phyloP scores from a whole-genome alignment of 129 eudicot species.

The Flaveria linearis region DNA sequence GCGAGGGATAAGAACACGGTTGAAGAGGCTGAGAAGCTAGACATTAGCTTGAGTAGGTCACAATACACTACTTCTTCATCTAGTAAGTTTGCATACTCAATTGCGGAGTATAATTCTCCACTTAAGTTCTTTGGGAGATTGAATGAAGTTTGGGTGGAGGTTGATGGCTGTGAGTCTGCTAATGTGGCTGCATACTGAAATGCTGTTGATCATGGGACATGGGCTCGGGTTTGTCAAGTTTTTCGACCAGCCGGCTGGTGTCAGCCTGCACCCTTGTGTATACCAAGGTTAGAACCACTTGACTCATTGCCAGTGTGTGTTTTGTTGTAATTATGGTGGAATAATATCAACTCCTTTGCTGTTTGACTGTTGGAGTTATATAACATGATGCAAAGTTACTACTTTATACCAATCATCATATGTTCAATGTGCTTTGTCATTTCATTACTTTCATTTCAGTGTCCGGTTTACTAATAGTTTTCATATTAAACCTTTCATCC shows the following conservation, averaged over 20 bases:
- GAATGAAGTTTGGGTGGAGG: slow-evolving; percentile 89
- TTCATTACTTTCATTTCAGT: not conserved
- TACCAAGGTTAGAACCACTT: not conserved
- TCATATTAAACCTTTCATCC: not conserved
- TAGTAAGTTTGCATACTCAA: slow-evolving; percentile 70
- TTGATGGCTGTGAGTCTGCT: slow-evolving; percentile 58
- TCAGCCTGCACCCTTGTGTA: not conserved
- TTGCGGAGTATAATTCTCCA: slow-evolving; percentile 84
- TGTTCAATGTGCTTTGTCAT: not conserved
- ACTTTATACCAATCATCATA: slow-evolving; percentile 14
- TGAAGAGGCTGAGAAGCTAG: slow-evolving; percentile 70
- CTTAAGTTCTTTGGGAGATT: slow-evolving; percentile 59
- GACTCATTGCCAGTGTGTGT: not conserved
- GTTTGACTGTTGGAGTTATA: not conserved
- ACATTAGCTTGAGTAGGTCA: slow-evolving; percentile 69
- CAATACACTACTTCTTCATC: slow-evolving; percentile 57
- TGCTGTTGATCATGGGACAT: not conserved
- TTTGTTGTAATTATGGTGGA: slow-evolving; percentile 26
- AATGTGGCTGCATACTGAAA: slow-evolving; percentile 53
- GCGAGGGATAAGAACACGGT: slow-evolving; percentile 69
- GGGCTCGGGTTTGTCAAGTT: slow-evolving; percentile 20
- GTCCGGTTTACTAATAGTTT: not conserved
- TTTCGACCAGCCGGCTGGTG: slow-evolving; percentile 20
- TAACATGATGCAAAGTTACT: slow-evolving; percentile 8
- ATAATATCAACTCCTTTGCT: not conserved